Conservation (phyloP, 208 protist species). For the Acanthamoeba culbertsoni region DNA sequence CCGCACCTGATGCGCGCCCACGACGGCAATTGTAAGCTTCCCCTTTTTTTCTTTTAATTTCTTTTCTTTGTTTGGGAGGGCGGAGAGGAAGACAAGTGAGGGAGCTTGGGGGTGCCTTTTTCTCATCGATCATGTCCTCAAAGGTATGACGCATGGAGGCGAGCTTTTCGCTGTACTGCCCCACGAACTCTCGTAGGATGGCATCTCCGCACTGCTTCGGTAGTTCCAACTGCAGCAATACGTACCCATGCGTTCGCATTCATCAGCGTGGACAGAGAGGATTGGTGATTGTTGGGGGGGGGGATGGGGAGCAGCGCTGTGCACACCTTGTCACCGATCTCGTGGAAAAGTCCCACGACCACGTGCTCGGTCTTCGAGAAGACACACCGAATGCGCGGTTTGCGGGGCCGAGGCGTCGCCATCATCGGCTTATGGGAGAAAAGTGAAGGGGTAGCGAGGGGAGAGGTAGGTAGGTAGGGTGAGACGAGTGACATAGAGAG, state of each 20-base stretch:
- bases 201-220: neutral
- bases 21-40: neutral
- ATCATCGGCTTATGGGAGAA: constrained; percentile 4
- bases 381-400: constrained; percentile 36
- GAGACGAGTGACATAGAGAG: neutral
- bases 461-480: too few relatives aligned
- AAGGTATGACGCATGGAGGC: constrained; percentile 24
- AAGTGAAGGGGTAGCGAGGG: too few relatives aligned
- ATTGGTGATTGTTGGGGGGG: too few relatives aligned
- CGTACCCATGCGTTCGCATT: neutral
- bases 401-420: neutral
- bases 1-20: neutral
- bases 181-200: constrained; percentile 29
- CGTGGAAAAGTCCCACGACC: constrained; percentile 32
- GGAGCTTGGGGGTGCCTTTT: neutral
- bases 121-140: constrained; percentile 58
- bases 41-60: too few relatives aligned
- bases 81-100: too few relatives aligned
- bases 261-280: too few relatives aligned
- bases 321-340: constrained; percentile 26
- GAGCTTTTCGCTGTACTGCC: neutral
- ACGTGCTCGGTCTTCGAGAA: constrained; percentile 15
- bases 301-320: too few relatives aligned
- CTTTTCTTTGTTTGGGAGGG: too few relatives aligned
- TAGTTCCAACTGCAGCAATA: neutral